phyloP scores from a whole-genome alignment of 164 flowering plant species.

The Vitis amurensis region DNA sequence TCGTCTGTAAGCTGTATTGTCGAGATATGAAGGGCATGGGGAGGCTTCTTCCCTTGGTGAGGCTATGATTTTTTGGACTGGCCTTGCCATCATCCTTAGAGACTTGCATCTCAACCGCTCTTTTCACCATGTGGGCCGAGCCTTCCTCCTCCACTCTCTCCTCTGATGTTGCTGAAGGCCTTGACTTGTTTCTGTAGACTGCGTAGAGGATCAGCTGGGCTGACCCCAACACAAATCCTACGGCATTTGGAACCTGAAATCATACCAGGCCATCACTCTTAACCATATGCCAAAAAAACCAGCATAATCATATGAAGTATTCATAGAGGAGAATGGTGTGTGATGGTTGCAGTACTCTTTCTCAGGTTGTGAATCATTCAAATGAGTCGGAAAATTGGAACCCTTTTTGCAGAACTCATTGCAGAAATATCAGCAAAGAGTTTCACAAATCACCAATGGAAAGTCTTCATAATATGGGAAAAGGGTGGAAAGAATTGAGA shows the following conservation, averaged over 20 bases:
- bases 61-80: too few species aligned
- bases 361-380: too few species aligned
- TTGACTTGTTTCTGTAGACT: slow-evolving; percentile 28
- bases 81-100: neutral
- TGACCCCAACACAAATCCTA: slow-evolving; percentile 59
- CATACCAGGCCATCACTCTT: neutral
- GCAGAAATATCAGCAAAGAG: too few species aligned
- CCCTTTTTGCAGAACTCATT: too few species aligned
- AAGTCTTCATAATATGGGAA: slow-evolving; percentile 20
- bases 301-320: too few species aligned
- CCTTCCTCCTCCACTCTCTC: slow-evolving; percentile 32
- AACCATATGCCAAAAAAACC: too few species aligned
- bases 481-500: neutral
- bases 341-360: too few species aligned
- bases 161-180: slow-evolving; percentile 14
- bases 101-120: slow-evolving; percentile 21
- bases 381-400: too few species aligned
- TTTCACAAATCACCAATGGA: slow-evolving; percentile 27
- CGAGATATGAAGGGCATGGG: too few species aligned
- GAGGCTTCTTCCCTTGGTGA: too few species aligned
- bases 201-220: slow-evolving; percentile 31
- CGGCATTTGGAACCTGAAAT: slow-evolving; percentile 59
- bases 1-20: too few species aligned
- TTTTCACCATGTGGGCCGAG: slow-evolving; percentile 23
- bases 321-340: too few species aligned